Evolutionary conservation across 2,329 filamentous ascomycete species (phyloP).

Genomic region (Colletotrichum simmondsii): DNA sequence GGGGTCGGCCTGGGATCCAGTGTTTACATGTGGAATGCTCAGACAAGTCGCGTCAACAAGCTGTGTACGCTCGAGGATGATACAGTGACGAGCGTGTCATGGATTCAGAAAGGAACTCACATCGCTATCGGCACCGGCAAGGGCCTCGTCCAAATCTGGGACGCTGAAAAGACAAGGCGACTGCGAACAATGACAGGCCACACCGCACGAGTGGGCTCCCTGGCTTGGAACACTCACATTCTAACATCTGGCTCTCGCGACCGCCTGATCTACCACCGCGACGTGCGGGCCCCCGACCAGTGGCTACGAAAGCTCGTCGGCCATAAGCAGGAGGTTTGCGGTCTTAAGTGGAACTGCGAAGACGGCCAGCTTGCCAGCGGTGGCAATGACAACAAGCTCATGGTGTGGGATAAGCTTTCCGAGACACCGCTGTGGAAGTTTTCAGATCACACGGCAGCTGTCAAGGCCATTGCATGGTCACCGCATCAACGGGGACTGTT

Average conservation of each 20-base stretch:
- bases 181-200: conserved; percentile 97
- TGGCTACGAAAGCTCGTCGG: conserved; percentile 88
- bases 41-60: conserved; percentile 90
- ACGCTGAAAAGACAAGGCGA: conserved; percentile 86
- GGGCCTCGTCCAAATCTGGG: conserved; percentile 97
- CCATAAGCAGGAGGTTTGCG: conserved; percentile 98
- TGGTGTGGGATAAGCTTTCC: conserved; percentile 98
- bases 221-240: conserved; percentile 99
- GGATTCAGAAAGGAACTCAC: conserved; percentile 98
- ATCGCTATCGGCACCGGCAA: conserved; percentile 95
- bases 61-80: conserved; percentile 93
- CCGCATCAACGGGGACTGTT: conserved; percentile 93
- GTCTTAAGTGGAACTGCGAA: conserved; percentile 95
- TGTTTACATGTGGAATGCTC: conserved; percentile 98
- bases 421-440: conserved; percentile 94
- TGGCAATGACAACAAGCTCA: conserved; percentile 98
- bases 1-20: conserved; percentile 92
- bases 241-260: conserved; percentile 95
- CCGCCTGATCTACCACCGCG: conserved; percentile 92
- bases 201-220: conserved; percentile 88
- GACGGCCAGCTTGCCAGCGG: conserved; percentile 95
- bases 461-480: conserved; percentile 98
- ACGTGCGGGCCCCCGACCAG: conserved; percentile 92
- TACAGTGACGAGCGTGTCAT: conserved; percentile 94
- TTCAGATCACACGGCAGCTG: conserved; percentile 92